Percentiles rank a stretch among this genome's conserved stretches.
Evolutionary conservation across 2,329 filamentous ascomycete genomes (phyloP).

Genomic region (Venturiaceae sp.): DNA sequence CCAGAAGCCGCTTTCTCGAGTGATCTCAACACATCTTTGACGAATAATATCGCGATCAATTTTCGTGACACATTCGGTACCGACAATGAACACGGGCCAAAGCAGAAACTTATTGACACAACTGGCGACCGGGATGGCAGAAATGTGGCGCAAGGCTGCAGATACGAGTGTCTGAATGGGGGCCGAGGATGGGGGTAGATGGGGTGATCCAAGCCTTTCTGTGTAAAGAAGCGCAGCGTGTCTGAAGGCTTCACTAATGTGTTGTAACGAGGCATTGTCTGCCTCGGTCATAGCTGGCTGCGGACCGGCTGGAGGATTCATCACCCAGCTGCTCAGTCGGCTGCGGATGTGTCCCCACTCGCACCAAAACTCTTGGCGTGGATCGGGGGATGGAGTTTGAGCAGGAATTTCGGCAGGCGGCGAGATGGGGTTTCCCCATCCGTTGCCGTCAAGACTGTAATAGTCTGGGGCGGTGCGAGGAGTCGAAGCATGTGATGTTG

Average conservation of each 20-base stretch:
- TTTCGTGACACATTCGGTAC: conserved; percentile 78
- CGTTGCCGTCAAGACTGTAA: conserved; percentile 57
- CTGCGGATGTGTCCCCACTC: conserved; percentile 77
- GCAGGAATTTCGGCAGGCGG: conserved; percentile 13
- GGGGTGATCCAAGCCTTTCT: conserved; percentile 73
- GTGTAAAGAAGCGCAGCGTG: conserved; percentile 84
- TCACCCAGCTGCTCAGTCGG: conserved; percentile 59
- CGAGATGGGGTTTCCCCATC: conserved; percentile 46
- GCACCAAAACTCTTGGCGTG: conserved; percentile 58
- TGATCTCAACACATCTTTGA: conserved; percentile 73
- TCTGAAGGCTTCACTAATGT: conserved; percentile 83
- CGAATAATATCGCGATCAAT: conserved; percentile 71
- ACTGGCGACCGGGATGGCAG: conserved; percentile 61
- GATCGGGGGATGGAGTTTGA: conserved; percentile 37
- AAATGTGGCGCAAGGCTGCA: conserved; percentile 75
- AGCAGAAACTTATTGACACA: conserved; percentile 79
- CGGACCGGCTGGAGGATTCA: not conserved
- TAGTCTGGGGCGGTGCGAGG: conserved; percentile 26
- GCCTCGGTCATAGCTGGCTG: not conserved
- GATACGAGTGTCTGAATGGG: conserved; percentile 78
- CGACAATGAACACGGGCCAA: conserved; percentile 87
- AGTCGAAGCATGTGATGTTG: conserved; percentile 23
- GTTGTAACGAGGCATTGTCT: conserved; percentile 30
- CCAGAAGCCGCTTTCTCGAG: conserved; percentile 81
- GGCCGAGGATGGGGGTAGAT: conserved; percentile 59